Base-by-base conservation (phyloP, 164 flowering plant species). In the Vitis rotundifolia region DNA sequence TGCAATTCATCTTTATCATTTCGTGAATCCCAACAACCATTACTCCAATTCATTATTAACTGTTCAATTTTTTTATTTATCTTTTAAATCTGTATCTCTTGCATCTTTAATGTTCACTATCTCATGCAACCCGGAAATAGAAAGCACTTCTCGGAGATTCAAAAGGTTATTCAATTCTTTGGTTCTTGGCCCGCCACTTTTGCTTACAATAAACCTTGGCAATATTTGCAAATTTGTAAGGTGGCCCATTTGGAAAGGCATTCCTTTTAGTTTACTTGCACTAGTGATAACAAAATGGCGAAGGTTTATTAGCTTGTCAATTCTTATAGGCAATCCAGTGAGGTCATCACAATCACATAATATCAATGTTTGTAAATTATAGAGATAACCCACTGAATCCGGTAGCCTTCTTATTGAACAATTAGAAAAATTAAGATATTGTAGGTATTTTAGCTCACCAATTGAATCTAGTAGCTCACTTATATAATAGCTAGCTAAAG, bases 311-410 rank as follows among this genome's bases (percentile, higher is more conserved):
- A 66, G 59, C 8, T n/a, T 66, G 0, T 0, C 47, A 16, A 66
- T 52, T 0, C 54, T 12, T 0, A 3, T 14, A 8, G 68, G 68
- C 26, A 66, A 66, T 7, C 15, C 0, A 13, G 6, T 13, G 1
- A 65, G 49, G 14, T 9, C 8, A 2, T 1, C 2, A 52, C 68
- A 52, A 13, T 16, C 48, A 18, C 5, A 29, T 29, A 66, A 54
- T 7, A 11, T 48, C 22, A 66, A 26, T 15, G 59, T 66, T 5
- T 52, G 68, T 5, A 66, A 37, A 52, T 66, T 66, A 16, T 52
- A 26, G 7, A 66, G 28, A 8, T 29, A 19, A 15, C 68, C 28
- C 1, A 66, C 28, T 9, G 68, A 16, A 12, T 52, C 59, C 3
- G 59, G 59, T 9, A 63, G 15, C 54, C n/a, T n/a, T 63, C 2